Conservation (phyloP, 495 filamentous ascomycete species). For the Saxispiralis lemnorum region DNA sequence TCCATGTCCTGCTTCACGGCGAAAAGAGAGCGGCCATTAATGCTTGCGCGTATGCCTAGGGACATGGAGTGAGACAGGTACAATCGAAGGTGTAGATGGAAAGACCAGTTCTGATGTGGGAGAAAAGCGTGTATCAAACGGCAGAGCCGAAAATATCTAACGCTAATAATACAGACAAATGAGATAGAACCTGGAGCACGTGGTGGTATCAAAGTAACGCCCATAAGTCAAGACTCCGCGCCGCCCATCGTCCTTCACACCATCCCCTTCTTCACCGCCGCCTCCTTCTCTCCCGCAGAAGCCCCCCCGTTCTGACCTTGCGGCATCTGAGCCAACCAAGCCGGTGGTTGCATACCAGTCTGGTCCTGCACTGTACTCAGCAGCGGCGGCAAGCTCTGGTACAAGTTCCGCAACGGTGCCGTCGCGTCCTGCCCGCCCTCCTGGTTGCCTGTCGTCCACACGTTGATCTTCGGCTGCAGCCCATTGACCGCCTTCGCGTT, state of each 20-base stretch:
- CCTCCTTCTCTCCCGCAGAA: constrained; percentile 6
- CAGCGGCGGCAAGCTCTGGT: constrained; percentile 62
- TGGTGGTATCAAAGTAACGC: too few species aligned
- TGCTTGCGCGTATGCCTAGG: too few species aligned
- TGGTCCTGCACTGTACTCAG: constrained; percentile 71
- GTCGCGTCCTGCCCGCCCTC: constrained; percentile 26
- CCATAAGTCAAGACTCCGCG: too few species aligned
- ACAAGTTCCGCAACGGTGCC: constrained; percentile 39
- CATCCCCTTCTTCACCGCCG: constrained; percentile 3
- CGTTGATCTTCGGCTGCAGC: constrained; percentile 68
- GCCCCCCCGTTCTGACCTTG: constrained; percentile 5
- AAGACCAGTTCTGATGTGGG: too few species aligned
- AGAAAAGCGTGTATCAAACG: too few species aligned
- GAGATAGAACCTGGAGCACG: too few species aligned
- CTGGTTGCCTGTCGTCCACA: constrained; percentile 59
- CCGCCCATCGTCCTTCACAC: not conserved
- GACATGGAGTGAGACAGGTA: too few species aligned
- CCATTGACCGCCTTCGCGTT: constrained; percentile 57
- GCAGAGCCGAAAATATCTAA: too few species aligned
- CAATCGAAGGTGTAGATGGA: too few species aligned
- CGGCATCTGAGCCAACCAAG: constrained; percentile 44
- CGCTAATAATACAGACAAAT: too few species aligned
- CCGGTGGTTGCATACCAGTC: constrained; percentile 44
- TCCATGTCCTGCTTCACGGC: too few species aligned
- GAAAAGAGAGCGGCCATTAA: too few species aligned